A percentile compares a stretch with the other conserved stretches of the same genome.
Evolutionary conservation across 352 stramenopile species (phyloP).

Genomic region (Peronospora belbahrii): DNA sequence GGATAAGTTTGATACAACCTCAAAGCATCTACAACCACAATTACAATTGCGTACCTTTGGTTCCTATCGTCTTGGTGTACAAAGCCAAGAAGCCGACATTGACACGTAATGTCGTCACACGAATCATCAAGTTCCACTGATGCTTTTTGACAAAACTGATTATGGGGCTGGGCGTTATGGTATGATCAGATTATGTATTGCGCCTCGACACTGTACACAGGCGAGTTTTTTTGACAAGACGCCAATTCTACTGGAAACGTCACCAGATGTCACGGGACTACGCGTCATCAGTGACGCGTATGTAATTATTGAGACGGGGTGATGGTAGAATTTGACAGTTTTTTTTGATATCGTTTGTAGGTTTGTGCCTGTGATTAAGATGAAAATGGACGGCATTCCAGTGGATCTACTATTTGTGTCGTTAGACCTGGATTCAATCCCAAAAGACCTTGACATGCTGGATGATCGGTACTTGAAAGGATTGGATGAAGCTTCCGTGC

Average conservation of each 20-base stretch:
- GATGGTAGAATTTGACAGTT: background rate
- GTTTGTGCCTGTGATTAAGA: conserved; percentile 91
- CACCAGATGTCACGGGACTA: conserved; percentile 58
- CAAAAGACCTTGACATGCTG: conserved; percentile 65
- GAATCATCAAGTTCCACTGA: no score
- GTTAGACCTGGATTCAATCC: conserved; percentile 51
- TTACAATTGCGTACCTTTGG: conserved; percentile 88
- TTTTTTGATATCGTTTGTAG: conserved; percentile 19
- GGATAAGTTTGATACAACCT: conserved; percentile 41
- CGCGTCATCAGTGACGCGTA: conserved; percentile 87
- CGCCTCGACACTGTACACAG: conserved; percentile 70
- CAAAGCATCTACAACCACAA: conserved; percentile 10
- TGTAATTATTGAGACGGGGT: conserved; percentile 12
- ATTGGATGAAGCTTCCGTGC: conserved; percentile 89
- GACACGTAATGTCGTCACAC: no score
- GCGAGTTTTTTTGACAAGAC: conserved; percentile 86
- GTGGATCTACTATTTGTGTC: conserved; percentile 93
- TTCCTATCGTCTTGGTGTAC: conserved; percentile 82
- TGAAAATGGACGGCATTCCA: conserved; percentile 85
- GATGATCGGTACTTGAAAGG: conserved; percentile 73
- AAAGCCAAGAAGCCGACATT: conserved; percentile 82
- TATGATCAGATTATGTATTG: conserved; percentile 63
- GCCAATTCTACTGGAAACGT: conserved; percentile 64
- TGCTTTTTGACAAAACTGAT: no score
- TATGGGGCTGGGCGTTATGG: background rate